A percentile compares a stretch with the other conserved stretches of the same genome.
Conservation (phyloP, 768 basidiomycete species). For the Termitomyces bulborhizus region DNA sequence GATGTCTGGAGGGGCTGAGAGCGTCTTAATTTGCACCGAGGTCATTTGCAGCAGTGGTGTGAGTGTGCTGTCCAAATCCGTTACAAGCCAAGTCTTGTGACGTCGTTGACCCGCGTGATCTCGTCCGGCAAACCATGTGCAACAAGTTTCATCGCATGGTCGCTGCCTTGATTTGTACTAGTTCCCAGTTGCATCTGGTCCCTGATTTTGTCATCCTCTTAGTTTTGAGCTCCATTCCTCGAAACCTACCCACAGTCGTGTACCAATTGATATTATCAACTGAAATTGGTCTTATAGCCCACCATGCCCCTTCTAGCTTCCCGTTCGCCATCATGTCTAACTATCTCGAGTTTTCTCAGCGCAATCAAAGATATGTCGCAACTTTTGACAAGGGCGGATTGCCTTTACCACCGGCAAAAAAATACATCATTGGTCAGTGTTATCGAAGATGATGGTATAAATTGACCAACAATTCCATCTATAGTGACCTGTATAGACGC, state of each 20-base stretch:
- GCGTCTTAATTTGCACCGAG: slow-evolving; percentile 32
- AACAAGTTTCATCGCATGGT: too few species aligned
- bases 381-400: slow-evolving; percentile 37
- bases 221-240: too few species aligned
- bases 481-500: background rate
- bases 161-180: background rate
- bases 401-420: slow-evolving; percentile 28
- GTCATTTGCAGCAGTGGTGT: slow-evolving; percentile 6
- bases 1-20: slow-evolving; percentile 44
- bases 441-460: background rate
- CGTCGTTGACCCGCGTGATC: too few species aligned
- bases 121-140: too few species aligned
- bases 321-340: slow-evolving; percentile 14
- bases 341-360: slow-evolving; percentile 27
- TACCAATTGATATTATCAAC: background rate
- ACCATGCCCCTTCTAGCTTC: background rate
- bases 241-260: background rate
- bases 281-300: background rate
- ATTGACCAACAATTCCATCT: background rate
- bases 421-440: slow-evolving; percentile 13
- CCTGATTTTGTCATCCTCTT: background rate
- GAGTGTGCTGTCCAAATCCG: slow-evolving; percentile 2
- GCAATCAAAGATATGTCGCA: slow-evolving; percentile 41
- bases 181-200: background rate
- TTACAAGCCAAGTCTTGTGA: background rate